phyloP scores from a whole-genome alignment of 192 early-diverging fungal genomes.

The Neocallimastix lanati region DNA sequence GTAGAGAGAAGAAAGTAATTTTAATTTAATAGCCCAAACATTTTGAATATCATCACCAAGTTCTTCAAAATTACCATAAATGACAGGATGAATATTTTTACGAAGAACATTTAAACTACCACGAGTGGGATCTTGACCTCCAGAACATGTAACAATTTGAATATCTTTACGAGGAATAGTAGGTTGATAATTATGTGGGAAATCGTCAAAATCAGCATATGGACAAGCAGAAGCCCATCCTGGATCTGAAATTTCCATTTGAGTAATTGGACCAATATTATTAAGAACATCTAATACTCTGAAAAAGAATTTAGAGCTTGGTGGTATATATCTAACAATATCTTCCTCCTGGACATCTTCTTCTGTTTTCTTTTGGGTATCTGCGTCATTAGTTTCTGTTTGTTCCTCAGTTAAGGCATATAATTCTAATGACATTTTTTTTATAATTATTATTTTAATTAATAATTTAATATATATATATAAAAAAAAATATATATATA shows the following conservation, averaged over 20 bases:
- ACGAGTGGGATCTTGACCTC: slow-evolving; percentile 19
- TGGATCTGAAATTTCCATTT: slow-evolving; percentile 50
- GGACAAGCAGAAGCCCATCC: slow-evolving; percentile 6
- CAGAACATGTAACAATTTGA: slow-evolving; percentile 40
- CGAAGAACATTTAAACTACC: slow-evolving; percentile 42
- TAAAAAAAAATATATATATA: too few species aligned
- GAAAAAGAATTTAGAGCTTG: background rate
- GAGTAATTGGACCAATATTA: slow-evolving; percentile 58
- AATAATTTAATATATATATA: too few species aligned
- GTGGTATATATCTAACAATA: background rate
- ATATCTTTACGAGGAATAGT: slow-evolving; percentile 9
- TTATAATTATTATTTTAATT: too few species aligned
- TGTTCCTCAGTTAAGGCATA: too few species aligned
- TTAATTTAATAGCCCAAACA: slow-evolving; percentile 51
- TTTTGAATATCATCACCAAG: slow-evolving; percentile 27
- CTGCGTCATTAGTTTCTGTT: too few species aligned
- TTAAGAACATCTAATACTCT: slow-evolving; percentile 58
- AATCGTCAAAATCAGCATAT: background rate
- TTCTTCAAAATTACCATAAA: slow-evolving; percentile 30
- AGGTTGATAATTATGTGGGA: slow-evolving; percentile 6
- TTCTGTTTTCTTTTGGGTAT: background rate
- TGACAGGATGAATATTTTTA: slow-evolving; percentile 36
- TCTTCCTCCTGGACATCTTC: background rate
- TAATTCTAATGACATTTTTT: too few species aligned
- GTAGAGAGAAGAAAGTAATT: slow-evolving; percentile 3